Conservation (phyloP, 805 yeast genomes). For the Saccharomycopsis fibuligera region DNA sequence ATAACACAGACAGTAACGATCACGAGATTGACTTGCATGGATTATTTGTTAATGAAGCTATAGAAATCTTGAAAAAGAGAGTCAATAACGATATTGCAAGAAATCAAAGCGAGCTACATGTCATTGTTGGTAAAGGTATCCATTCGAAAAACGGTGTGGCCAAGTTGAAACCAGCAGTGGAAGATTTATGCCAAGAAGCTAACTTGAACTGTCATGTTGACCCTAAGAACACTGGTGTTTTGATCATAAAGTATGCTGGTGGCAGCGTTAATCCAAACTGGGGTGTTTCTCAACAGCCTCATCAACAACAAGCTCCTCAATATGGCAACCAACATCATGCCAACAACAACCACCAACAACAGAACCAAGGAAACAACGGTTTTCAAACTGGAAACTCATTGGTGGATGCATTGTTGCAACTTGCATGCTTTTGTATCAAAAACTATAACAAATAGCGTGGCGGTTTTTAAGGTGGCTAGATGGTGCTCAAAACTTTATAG, state of each 20-base stretch:
- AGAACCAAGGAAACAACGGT: slow-evolving; percentile 25
- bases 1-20: slow-evolving; percentile 76
- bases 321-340: slow-evolving; percentile 24
- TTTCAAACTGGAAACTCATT: slow-evolving; percentile 21
- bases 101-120: slow-evolving; percentile 58
- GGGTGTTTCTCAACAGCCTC: slow-evolving; percentile 24
- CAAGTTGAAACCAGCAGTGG: slow-evolving; percentile 85
- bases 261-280: slow-evolving; percentile 12
- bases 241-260: slow-evolving; percentile 40
- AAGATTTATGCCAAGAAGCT: slow-evolving; percentile 63
- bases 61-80: slow-evolving; percentile 65
- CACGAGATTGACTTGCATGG: slow-evolving; percentile 95
- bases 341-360: slow-evolving; percentile 23
- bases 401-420: slow-evolving; percentile 24
- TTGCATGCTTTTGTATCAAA: slow-evolving; percentile 33
- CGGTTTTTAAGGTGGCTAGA: not conserved
- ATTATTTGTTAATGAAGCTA: slow-evolving; percentile 81
- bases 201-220: slow-evolving; percentile 57
- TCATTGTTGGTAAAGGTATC: slow-evolving; percentile 89
- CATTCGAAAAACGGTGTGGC: slow-evolving; percentile 81
- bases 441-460: slow-evolving; percentile 16
- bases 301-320: slow-evolving; percentile 25
- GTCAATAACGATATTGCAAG: slow-evolving; percentile 54
- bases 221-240: slow-evolving; percentile 70
- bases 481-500: too few species aligned